Evolutionary conservation across 202 grass and related monocot genomes (phyloP), one percentile per base, ranked within the genome.

Genomic region (Brachypodium distachyon): DNA sequence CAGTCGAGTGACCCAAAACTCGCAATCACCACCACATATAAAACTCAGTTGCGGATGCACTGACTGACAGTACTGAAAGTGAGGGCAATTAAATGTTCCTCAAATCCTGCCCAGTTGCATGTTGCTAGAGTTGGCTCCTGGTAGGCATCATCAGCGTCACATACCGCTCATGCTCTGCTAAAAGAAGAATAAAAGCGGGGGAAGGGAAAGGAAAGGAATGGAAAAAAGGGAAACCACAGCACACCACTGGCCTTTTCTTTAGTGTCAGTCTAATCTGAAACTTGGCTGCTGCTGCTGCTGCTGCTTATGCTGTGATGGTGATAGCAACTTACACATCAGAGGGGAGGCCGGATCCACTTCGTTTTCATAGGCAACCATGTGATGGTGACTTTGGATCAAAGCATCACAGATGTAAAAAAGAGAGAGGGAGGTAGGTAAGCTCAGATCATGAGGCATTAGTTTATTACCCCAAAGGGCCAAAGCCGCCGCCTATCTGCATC

Each of bases 381-480:
- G 81, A 85, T 66, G 71, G 82, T 60, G 77, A 84, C 81, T 84
- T 88, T 43, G 71, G 70, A 84, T 80, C 81, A 70, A 88, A 84
- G 86, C 86, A 71, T 87, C 80, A 27, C 44, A 41, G 61, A 62
- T 69, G 75, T 44, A 47, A 81, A 80, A 26, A n/a, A n/a, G n/a
- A 1, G 46, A 26, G 38, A 18, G 18, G 4, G 57, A 42, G 31
- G 7, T 61, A 61, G 18, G 12, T 62, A 46, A 76, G 56, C 63
- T 58, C 63, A 13, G 56, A 64, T 49, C 76, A 36, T 51, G 70
- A 58, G 67, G 37, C 70, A 58, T 72, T 84, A 72, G 56, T 77
- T 81, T 89, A 89, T 81, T 54, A 59, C 47, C 55, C 57, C 71
- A 32, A 58, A 13, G 37, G 37, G 42, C 42, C 67, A 46, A 78